Evolutionary conservation across 805 yeast species (phyloP).

Genomic region (Myxozyma udenii): DNA sequence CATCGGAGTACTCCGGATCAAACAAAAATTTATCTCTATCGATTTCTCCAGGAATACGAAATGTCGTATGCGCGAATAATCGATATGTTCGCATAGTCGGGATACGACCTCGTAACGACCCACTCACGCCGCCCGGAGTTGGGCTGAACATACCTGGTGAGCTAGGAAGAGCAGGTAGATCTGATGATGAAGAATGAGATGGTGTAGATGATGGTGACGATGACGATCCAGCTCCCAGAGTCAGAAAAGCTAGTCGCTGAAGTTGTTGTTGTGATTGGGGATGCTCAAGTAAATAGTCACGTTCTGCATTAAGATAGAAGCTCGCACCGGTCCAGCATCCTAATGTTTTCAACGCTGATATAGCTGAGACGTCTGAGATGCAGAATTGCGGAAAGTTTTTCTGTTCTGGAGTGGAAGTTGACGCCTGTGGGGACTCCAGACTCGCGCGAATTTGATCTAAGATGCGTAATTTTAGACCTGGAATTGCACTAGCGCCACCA

Average conservation of each 20-base stretch:
- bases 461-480: conserved; percentile 16
- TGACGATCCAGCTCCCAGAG: too few species aligned
- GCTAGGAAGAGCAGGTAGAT: too few species aligned
- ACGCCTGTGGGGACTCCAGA: background rate
- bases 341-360: conserved; percentile 11
- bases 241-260: too few species aligned
- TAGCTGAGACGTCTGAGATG: background rate
- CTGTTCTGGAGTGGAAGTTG: background rate
- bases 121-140: too few species aligned
- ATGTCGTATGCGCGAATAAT: background rate
- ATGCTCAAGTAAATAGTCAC: conserved; percentile 5
- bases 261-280: conserved; percentile 4
- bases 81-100: background rate
- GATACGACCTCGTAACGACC: too few species aligned
- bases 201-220: too few species aligned
- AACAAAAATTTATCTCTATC: conserved; percentile 20
- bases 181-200: too few species aligned
- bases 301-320: conserved; percentile 17
- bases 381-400: conserved; percentile 1
- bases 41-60: conserved; percentile 24
- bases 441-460: conserved; percentile 7
- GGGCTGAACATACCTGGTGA: too few species aligned
- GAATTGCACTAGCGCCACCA: conserved; percentile 16
- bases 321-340: conserved; percentile 30
- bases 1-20: conserved; percentile 8